Evolutionary conservation across 2,329 filamentous ascomycete species (phyloP).

Genomic region (Fusarium albidum): DNA sequence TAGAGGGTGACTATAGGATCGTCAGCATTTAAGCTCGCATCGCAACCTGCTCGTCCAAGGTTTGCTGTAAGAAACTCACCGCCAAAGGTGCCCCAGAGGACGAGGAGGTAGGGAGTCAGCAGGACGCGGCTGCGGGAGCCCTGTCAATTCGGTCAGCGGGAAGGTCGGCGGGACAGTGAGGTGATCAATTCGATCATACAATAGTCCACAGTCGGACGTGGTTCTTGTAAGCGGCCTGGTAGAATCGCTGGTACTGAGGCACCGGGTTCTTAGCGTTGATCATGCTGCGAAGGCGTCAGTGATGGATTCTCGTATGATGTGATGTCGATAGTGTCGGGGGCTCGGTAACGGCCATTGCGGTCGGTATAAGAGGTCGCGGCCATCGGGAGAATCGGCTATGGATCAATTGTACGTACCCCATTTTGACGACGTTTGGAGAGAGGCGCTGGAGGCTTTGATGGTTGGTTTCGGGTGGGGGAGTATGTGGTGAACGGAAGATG

Average conservation of each 20-base stretch:
- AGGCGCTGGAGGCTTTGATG: slow-evolving; percentile 33
- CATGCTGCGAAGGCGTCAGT: slow-evolving; percentile 53
- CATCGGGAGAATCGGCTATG: slow-evolving; percentile 16
- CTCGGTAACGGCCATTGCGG: slow-evolving; percentile 38
- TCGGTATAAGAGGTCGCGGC: slow-evolving; percentile 16
- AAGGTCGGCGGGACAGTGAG: slow-evolving; percentile 9
- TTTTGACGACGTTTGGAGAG: slow-evolving; percentile 45
- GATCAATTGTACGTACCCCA: slow-evolving; percentile 50
- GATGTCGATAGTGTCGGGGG: slow-evolving; percentile 17
- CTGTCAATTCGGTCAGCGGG: slow-evolving; percentile 50
- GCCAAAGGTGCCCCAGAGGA: slow-evolving; percentile 69
- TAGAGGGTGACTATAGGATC: slow-evolving; percentile 64
- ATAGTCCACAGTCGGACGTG: slow-evolving; percentile 80
- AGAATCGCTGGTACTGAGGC: slow-evolving; percentile 76
- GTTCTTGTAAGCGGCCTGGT: slow-evolving; percentile 75
- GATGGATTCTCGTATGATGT: slow-evolving; percentile 40
- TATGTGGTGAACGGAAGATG: slow-evolving; percentile 41
- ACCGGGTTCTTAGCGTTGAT: slow-evolving; percentile 81
- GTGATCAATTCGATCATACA: slow-evolving; percentile 59
- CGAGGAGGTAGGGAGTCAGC: slow-evolving; percentile 73
- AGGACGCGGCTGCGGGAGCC: slow-evolving; percentile 70
- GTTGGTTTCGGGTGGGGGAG: slow-evolving; percentile 36
- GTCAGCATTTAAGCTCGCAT: slow-evolving; percentile 14
- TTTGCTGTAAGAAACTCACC: slow-evolving; percentile 56
- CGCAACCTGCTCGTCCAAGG: background rate